Conservation (phyloP, 768 basidiomycete genomes). For the Exidia glandulosa region DNA sequence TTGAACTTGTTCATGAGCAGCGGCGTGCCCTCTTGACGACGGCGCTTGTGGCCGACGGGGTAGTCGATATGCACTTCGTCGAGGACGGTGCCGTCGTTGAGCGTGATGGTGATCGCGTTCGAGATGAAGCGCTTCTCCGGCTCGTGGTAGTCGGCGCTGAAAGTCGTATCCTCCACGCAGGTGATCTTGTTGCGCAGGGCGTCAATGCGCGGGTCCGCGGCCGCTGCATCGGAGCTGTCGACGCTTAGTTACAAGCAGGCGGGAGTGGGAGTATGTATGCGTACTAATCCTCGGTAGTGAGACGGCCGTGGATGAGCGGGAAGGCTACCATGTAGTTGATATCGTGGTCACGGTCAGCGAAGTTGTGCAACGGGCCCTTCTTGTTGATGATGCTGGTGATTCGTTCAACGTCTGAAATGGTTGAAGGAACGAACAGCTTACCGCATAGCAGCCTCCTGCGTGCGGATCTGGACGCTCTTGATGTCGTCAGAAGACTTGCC, state of each 20-base stretch:
- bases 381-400: constrained; percentile 69
- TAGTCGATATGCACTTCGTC: constrained; percentile 86
- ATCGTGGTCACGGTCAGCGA: constrained; percentile 86
- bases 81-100: constrained; percentile 81
- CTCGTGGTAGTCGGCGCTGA: constrained; percentile 82
- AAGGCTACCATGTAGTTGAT: constrained; percentile 97
- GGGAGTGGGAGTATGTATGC: constrained; percentile 11
- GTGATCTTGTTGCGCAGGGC: constrained; percentile 78
- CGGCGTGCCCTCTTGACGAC: constrained; percentile 78
- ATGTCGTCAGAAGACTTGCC: constrained; percentile 86
- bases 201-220: constrained; percentile 85
- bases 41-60: constrained; percentile 85
- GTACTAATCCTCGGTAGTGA: constrained; percentile 83
- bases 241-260: too few species aligned
- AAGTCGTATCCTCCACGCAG: constrained; percentile 76
- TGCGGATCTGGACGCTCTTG: constrained; percentile 82
- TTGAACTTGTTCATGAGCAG: constrained; percentile 81
- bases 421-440: background rate
- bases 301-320: constrained; percentile 82
- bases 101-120: constrained; percentile 74
- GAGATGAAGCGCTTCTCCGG: constrained; percentile 83
- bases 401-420: background rate
- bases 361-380: constrained; percentile 84
- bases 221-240: constrained; percentile 58
- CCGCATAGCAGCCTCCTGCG: constrained; percentile 84